Percentiles rank a stretch among this genome's conserved stretches.
These are phyloP conservation scores for Cystobasidium slooffiae DNA, from an alignment of 1,284 basidiomycete species.

Conservation along the genomic window DNA sequence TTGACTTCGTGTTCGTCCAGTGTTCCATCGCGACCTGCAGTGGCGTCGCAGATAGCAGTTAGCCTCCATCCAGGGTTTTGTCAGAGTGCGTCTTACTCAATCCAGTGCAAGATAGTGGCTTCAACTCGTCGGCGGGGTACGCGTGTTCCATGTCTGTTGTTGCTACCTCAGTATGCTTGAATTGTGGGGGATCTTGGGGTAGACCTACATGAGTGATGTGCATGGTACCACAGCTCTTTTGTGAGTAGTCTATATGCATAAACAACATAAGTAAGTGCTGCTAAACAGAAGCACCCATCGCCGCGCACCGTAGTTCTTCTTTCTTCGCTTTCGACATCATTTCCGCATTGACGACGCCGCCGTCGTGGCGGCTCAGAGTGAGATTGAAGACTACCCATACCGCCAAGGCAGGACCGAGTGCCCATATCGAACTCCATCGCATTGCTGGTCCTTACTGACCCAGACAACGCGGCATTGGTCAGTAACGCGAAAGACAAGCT, in stretches of 20 bases:
- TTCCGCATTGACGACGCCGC: slow-evolving; percentile 12
- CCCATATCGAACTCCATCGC: slow-evolving; percentile 1
- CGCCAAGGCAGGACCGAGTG: slow-evolving; percentile 1
- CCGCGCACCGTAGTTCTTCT: slow-evolving; percentile 16
- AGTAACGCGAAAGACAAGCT: not conserved
- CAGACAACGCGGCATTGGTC: not conserved
- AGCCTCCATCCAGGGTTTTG: not conserved
- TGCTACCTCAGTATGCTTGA: not conserved
- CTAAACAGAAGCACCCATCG: not conserved
- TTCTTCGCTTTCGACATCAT: slow-evolving; percentile 21
- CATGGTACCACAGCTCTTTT: slow-evolving; percentile 44
- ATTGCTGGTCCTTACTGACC: slow-evolving; percentile 16
- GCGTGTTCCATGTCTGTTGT: slow-evolving; percentile 39
- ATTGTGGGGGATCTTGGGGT: slow-evolving; percentile 17
- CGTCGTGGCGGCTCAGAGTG: not conserved
- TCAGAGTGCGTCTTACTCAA: slow-evolving; percentile 65
- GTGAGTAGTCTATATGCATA: slow-evolving; percentile 18
- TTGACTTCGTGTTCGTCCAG: slow-evolving; percentile 70
- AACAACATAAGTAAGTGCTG: not conserved
- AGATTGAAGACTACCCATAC: not conserved
- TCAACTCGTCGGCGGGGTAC: slow-evolving; percentile 65
- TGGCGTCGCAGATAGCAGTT: not conserved
- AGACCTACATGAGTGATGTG: slow-evolving; percentile 39
- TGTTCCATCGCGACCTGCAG: slow-evolving; percentile 57
- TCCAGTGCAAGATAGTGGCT: slow-evolving; percentile 81